A percentile compares a stretch with the other conserved stretches of the same genome.
Conservation (phyloP, 2,329 filamentous ascomycete genomes). For the Leptodontidium sp. region DNA sequence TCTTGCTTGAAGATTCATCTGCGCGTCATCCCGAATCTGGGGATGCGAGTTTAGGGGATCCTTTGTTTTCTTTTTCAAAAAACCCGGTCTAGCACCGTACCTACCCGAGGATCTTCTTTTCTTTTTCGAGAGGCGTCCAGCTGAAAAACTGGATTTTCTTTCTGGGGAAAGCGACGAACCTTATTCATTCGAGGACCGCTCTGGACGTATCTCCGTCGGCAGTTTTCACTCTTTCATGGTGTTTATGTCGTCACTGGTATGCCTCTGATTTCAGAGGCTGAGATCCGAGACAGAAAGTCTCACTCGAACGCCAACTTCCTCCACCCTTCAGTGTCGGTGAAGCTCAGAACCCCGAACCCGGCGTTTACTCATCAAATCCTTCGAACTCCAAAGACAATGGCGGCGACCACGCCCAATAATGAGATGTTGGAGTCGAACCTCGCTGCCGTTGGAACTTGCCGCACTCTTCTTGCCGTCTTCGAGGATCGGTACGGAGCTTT, state of each 20-base stretch:
- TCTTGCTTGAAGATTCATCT: conserved; percentile 9
- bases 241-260: background rate
- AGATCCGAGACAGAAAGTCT: no score
- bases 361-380: background rate
- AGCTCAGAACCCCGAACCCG: no score
- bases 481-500: background rate
- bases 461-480: background rate
- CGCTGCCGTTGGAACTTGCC: background rate
- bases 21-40: conserved; percentile 1
- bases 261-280: no score
- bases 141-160: background rate
- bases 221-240: background rate
- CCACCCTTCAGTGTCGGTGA: no score
- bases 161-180: background rate
- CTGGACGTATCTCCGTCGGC: background rate
- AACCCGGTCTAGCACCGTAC: background rate
- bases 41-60: background rate
- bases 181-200: background rate
- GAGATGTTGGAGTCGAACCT: background rate
- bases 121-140: background rate
- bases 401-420: background rate
- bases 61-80: background rate
- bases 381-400: background rate
- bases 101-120: background rate
- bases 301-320: no score